These are phyloP conservation scores for Lenwebbia sp. DNA, from an alignment of 345 rosid genomes.

Conservation along the genomic window DNA sequence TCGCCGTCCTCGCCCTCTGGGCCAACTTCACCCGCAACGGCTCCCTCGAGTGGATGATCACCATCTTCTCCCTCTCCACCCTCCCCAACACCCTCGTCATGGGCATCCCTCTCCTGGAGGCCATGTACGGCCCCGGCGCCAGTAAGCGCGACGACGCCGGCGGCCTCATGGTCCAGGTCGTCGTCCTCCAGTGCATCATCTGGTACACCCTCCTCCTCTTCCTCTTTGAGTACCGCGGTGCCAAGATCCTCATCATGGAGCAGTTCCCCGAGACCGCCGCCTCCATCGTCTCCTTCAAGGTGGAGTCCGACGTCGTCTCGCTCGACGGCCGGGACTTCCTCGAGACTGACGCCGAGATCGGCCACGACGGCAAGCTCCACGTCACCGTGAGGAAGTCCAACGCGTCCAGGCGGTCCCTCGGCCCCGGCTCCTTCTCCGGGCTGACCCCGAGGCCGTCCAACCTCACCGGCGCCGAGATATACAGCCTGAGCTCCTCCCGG, in stretches of 20 bases:
- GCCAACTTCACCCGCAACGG: conserved; percentile 49
- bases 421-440: conserved; percentile 36
- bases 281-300: conserved; percentile 84
- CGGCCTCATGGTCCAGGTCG: conserved; percentile 87
- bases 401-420: conserved; percentile 63
- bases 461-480: conserved; percentile 91
- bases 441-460: conserved; percentile 87
- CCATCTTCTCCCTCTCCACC: conserved; percentile 84
- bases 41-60: conserved; percentile 88
- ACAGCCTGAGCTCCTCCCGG: conserved; percentile 71
- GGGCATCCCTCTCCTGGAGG: conserved; percentile 92
- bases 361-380: conserved; percentile 83
- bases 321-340: conserved; percentile 77
- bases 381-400: conserved; percentile 83
- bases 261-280: conserved; percentile 95
- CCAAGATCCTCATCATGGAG: conserved; percentile 74
- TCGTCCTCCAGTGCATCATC: conserved; percentile 88
- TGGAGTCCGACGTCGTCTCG: conserved; percentile 85
- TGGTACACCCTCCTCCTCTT: conserved; percentile 94
- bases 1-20: conserved; percentile 52
- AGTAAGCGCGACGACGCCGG: conserved; percentile 27
- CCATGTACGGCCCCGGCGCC: conserved; percentile 59
- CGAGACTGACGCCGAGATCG: conserved; percentile 81
- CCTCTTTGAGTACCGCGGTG: conserved; percentile 86
- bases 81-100: conserved; percentile 91